Evolutionary conservation across 164 flowering plant species (phyloP).

Genomic region (Stephania yunnanensis): DNA sequence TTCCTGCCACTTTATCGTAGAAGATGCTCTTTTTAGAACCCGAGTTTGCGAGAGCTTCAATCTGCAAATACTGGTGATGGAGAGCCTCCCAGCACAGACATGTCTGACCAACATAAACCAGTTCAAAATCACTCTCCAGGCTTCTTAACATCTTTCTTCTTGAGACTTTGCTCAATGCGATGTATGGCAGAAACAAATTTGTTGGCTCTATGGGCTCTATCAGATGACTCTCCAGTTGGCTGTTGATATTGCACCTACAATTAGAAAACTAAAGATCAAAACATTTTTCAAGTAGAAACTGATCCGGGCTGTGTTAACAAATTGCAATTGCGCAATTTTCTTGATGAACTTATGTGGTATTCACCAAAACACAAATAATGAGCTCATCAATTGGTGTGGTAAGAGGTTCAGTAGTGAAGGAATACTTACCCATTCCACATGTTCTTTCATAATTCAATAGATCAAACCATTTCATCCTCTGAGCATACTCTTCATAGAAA

Average conservation of each 20-base stretch:
- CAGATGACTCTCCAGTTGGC: slow-evolving; percentile 20
- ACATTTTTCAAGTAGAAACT: no score
- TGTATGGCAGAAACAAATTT: slow-evolving; percentile 11
- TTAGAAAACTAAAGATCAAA: background rate
- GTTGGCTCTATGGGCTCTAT: slow-evolving; percentile 15
- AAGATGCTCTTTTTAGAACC: slow-evolving; percentile 16
- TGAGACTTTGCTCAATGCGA: slow-evolving; percentile 25
- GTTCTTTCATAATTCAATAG: slow-evolving; percentile 39
- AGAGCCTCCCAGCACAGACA: slow-evolving; percentile 69
- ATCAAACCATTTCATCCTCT: slow-evolving; percentile 51
- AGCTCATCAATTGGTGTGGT: no score
- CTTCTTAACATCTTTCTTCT: slow-evolving; percentile 36
- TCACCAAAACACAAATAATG: no score
- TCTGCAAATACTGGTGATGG: slow-evolving; percentile 41
- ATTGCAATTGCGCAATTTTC: no score
- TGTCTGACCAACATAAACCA: slow-evolving; percentile 51
- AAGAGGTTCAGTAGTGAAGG: no score
- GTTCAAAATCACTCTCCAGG: slow-evolving; percentile 46
- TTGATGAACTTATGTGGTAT: no score
- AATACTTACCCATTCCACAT: slow-evolving; percentile 36
- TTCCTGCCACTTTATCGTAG: slow-evolving; percentile 23
- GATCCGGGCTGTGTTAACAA: no score
- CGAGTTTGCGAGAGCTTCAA: slow-evolving; percentile 29
- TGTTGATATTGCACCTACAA: slow-evolving; percentile 30
- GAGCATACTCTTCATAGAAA: slow-evolving; percentile 30